Percentiles rank a stretch among this genome's conserved stretches.
These are phyloP conservation scores for rapeseed (Brassica napus) DNA, from an alignment of 345 rosid genomes.

Conservation along the genomic window Da-Ae NC_063446.1:72941501-72942000, in stretches of 20 bases:
- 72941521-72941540: too few relatives aligned
- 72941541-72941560: too few relatives aligned
- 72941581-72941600: too few relatives aligned
- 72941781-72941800: conserved; percentile 4
- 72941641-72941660: not conserved
- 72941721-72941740: not conserved
- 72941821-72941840: conserved; percentile 23
- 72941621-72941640: too few relatives aligned
- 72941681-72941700: not conserved
- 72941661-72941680: conserved; percentile 19
- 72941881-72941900: conserved; percentile 44
- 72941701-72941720: not conserved
- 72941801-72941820: conserved; percentile 1
- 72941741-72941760: not conserved
- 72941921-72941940: conserved; percentile 32
- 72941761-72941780: conserved; percentile 15
- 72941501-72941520: too few relatives aligned
- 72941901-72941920: conserved; percentile 30
- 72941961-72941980: conserved; percentile 44
- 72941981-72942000: conserved; percentile 46
- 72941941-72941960: conserved; percentile 43
- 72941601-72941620: too few relatives aligned
- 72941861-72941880: conserved; percentile 39
- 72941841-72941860: conserved; percentile 19
- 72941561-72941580: too few relatives aligned